Conservation (phyloP, 345 rosid species). For the sweet orange (Citrus sinensis) region DNA sequence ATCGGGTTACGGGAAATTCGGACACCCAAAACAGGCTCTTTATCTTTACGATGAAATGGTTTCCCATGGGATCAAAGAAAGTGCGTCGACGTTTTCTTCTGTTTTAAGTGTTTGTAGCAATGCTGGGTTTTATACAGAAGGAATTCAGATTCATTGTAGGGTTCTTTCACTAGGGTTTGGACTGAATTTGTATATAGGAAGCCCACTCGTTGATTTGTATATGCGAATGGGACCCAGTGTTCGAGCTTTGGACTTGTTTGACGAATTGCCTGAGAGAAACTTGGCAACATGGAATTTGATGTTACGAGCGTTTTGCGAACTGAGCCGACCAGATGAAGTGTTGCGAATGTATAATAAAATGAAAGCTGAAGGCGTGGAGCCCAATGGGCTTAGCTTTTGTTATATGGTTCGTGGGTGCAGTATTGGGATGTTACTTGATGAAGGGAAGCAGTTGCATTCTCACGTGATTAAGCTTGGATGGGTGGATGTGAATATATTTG, state of each 20-base stretch:
- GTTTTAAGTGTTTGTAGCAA: constrained; percentile 57
- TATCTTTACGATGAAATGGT: constrained; percentile 51
- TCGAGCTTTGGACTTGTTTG: constrained; percentile 50
- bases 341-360: constrained; percentile 39
- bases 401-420: constrained; percentile 63
- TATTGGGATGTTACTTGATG: constrained; percentile 36
- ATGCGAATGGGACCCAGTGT: constrained; percentile 39
- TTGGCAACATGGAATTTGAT: constrained; percentile 55
- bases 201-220: constrained; percentile 61
- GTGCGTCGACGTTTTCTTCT: constrained; percentile 60
- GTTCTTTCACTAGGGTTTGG: constrained; percentile 52
- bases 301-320: constrained; percentile 47
- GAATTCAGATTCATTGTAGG: constrained; percentile 71
- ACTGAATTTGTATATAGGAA: constrained; percentile 49
- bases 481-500: constrained; percentile 42
- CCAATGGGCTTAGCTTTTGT: constrained; percentile 65
- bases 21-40: constrained; percentile 34
- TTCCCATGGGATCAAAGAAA: constrained; percentile 53
- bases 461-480: constrained; percentile 59
- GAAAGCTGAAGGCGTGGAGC: constrained; percentile 40
- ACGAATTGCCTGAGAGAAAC: constrained; percentile 60
- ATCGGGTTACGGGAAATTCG: constrained; percentile 49
- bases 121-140: constrained; percentile 41
- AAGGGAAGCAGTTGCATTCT: constrained; percentile 72
- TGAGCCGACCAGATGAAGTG: constrained; percentile 31